These are phyloP conservation scores for Trichomonascus vanleenenianus DNA, from an alignment of 805 yeast species.

Conservation along the genomic window DNA sequence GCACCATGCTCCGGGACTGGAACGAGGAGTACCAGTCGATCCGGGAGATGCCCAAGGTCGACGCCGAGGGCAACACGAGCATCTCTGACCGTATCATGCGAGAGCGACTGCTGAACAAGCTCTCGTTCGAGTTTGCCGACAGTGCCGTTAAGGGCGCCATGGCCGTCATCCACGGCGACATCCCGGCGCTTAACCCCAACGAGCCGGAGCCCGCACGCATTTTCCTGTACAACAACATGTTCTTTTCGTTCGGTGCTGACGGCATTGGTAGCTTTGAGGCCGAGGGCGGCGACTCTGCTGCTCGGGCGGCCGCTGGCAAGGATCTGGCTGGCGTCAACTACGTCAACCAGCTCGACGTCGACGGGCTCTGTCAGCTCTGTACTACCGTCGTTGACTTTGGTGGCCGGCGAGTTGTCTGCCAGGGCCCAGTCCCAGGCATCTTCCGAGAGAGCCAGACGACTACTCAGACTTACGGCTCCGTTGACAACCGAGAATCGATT, in stretches of 20 bases:
- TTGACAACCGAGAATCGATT: conserved; percentile 49
- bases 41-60: conserved; percentile 52
- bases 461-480: conserved; percentile 61
- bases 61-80: conserved; percentile 29
- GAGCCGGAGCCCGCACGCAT: conserved; percentile 57
- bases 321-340: conserved; percentile 68
- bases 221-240: conserved; percentile 73
- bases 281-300: conserved; percentile 79
- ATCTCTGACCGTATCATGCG: conserved; percentile 63
- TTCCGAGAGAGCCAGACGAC: conserved; percentile 40
- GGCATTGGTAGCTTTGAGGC: conserved; percentile 55
- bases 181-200: conserved; percentile 72
- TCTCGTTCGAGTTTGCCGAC: conserved; percentile 66
- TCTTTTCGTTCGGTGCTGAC: conserved; percentile 74
- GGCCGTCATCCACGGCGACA: conserved; percentile 63
- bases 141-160: conserved; percentile 76
- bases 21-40: conserved; percentile 85
- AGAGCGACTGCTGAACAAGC: conserved; percentile 66
- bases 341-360: conserved; percentile 56
- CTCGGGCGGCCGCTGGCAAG: conserved; percentile 68
- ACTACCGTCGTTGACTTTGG: conserved; percentile 85
- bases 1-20: conserved; percentile 64
- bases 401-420: conserved; percentile 84
- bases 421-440: conserved; percentile 93
- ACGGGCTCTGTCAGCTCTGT: conserved; percentile 60